Percentiles rank a stretch among this genome's conserved stretches.
Conservation (phyloP, 2,329 filamentous ascomycete species). For the Penicillium freii region DNA sequence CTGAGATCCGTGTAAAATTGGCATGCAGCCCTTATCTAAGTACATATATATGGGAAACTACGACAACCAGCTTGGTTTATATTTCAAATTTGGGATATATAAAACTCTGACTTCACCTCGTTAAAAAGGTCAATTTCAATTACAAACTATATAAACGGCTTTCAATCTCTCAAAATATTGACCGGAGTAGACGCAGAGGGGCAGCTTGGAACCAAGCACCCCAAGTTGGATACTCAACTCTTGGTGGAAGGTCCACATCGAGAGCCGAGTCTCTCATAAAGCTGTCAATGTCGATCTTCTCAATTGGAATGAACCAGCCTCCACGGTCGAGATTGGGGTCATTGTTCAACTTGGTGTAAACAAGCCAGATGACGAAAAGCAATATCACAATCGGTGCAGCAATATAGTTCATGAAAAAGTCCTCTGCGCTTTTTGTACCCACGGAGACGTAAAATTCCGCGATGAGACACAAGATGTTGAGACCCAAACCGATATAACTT, state of each 20-base stretch:
- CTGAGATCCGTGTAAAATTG: no score
- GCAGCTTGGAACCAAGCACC: slow-evolving; percentile 21
- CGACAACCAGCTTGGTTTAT: no score
- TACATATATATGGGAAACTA: not conserved
- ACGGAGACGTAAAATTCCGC: slow-evolving; percentile 46
- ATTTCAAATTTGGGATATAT: not conserved
- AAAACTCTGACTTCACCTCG: not conserved
- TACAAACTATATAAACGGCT: not conserved
- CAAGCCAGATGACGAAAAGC: slow-evolving; percentile 40
- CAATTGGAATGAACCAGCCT: slow-evolving; percentile 16
- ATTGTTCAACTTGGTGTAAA: slow-evolving; percentile 19
- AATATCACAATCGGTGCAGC: slow-evolving; percentile 31
- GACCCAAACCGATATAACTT: slow-evolving; percentile 59
- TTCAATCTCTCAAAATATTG: slow-evolving; percentile 10
- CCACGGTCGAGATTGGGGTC: slow-evolving; percentile 23
- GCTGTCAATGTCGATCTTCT: slow-evolving; percentile 23
- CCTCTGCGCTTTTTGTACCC: slow-evolving; percentile 35
- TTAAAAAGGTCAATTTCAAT: no score
- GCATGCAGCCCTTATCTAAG: no score
- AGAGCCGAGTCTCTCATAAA: slow-evolving; percentile 23
- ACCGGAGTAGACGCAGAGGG: slow-evolving; percentile 20
- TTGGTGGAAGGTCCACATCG: slow-evolving; percentile 22
- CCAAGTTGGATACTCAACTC: slow-evolving; percentile 24
- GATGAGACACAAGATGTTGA: slow-evolving; percentile 55
- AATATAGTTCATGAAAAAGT: slow-evolving; percentile 50